Evolutionary conservation across 2,329 filamentous ascomycete species (phyloP).

Genomic region (Mollisia scopiformis): DNA sequence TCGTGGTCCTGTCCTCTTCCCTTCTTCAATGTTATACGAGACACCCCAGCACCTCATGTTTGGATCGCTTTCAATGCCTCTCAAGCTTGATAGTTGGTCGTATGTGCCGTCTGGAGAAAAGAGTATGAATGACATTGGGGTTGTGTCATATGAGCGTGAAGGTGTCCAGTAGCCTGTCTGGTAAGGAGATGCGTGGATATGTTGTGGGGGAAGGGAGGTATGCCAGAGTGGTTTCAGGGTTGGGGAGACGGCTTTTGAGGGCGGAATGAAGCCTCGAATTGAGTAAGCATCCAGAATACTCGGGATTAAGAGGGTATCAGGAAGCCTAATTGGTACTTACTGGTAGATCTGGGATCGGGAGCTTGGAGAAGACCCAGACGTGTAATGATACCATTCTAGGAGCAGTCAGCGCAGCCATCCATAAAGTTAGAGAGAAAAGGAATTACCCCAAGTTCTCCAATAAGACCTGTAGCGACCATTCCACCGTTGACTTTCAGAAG

Average conservation of each 20-base stretch:
- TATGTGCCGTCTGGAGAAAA: slow-evolving; percentile 5
- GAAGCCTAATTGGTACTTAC: no score
- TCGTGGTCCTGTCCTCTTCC: not conserved
- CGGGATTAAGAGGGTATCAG: no score
- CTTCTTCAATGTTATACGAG: slow-evolving; percentile 7
- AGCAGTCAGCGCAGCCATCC: not conserved
- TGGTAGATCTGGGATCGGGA: not conserved
- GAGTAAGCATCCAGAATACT: no score
- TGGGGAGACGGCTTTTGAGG: not conserved
- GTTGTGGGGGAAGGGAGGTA: slow-evolving; percentile 2
- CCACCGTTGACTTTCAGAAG: slow-evolving; percentile 2
- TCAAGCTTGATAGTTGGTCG: slow-evolving; percentile 5
- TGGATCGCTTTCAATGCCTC: slow-evolving; percentile 14
- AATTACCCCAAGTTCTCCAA: slow-evolving; percentile 9
- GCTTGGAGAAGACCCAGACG: slow-evolving; percentile 19
- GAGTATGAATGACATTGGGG: slow-evolving; percentile 9
- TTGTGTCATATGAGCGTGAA: slow-evolving; percentile 13
- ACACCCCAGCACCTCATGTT: slow-evolving; percentile 2
- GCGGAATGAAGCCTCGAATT: not conserved
- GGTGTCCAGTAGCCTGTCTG: slow-evolving; percentile 21
- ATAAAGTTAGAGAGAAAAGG: not conserved
- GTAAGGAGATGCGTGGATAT: slow-evolving; percentile 10
- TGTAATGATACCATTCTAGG: slow-evolving; percentile 17
- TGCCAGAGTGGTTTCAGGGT: slow-evolving; percentile 17
- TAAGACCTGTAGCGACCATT: slow-evolving; percentile 11